Conservation (phyloP, 306 rosid species). For the Sicyos edulis region DNA sequence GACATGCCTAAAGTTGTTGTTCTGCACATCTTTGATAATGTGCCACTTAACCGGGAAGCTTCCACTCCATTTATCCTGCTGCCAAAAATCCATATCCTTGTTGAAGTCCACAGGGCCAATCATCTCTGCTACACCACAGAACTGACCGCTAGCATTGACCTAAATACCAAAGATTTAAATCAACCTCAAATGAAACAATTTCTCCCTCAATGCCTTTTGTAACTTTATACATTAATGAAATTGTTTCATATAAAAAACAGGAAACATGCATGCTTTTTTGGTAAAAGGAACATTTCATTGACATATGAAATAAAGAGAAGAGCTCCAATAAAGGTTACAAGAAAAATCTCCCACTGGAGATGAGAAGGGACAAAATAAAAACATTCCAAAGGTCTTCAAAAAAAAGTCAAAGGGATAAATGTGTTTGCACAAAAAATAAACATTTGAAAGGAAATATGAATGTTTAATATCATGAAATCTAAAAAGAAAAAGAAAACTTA, state of each 20-base stretch:
- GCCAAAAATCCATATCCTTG: conserved; percentile 95
- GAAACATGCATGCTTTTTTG: background rate
- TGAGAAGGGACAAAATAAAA: too few relatives aligned
- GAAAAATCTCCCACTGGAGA: too few relatives aligned
- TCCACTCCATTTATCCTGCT: conserved; percentile 98
- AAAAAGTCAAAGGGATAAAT: too few relatives aligned
- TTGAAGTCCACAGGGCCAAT: conserved; percentile 65
- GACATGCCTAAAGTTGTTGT: conserved; percentile 74
- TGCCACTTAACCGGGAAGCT: conserved; percentile 96
- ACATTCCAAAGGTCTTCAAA: too few relatives aligned
- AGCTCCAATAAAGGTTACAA: too few relatives aligned
- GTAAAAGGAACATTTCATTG: too few relatives aligned
- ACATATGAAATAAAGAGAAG: too few relatives aligned
- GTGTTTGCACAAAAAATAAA: too few relatives aligned
- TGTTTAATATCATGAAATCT: background rate
- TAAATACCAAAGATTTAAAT: conserved; percentile 23
- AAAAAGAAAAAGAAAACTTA: conserved; percentile 32
- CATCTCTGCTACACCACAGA: conserved; percentile 92
- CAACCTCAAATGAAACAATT: background rate
- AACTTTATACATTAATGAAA: too few relatives aligned
- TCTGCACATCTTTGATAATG: conserved; percentile 73
- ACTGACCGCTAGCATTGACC: conserved; percentile 97
- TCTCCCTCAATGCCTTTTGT: too few relatives aligned
- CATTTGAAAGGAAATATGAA: too few relatives aligned
- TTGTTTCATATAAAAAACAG: too few relatives aligned